phyloP scores from a whole-genome alignment of 2,329 filamentous ascomycete species.

The Neoarthrinium moseri region DNA sequence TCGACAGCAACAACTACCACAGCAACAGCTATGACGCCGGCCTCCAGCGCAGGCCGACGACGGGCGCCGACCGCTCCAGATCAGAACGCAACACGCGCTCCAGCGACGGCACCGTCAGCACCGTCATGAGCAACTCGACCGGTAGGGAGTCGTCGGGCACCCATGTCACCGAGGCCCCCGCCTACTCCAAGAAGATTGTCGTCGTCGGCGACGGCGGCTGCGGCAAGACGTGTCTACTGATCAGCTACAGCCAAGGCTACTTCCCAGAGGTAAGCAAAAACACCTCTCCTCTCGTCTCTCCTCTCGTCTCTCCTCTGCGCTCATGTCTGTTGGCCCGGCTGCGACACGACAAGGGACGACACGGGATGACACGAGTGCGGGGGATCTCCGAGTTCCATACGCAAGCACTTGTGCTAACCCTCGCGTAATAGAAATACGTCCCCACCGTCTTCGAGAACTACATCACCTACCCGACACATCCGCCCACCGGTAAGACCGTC shows the following conservation, averaged over 20 bases:
- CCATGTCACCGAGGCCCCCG: slow-evolving; percentile 83
- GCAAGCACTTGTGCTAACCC: not conserved
- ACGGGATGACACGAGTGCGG: not conserved
- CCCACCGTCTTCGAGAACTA: slow-evolving; percentile 99
- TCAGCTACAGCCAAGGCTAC: slow-evolving; percentile 98
- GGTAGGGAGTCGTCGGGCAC: slow-evolving; percentile 78
- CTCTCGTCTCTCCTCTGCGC: not conserved
- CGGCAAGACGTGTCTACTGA: slow-evolving; percentile 96
- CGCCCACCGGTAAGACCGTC: slow-evolving; percentile 85
- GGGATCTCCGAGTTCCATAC: not conserved
- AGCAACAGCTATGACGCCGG: slow-evolving; percentile 42
- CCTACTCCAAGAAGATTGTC: slow-evolving; percentile 98
- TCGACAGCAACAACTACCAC: slow-evolving; percentile 39
- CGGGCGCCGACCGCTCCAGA: slow-evolving; percentile 36
- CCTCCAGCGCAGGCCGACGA: slow-evolving; percentile 33
- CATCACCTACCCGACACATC: slow-evolving; percentile 94
- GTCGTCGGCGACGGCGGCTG: slow-evolving; percentile 97
- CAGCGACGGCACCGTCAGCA: slow-evolving; percentile 89
- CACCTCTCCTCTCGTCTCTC: not conserved
- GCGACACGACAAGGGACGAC: slow-evolving; percentile 4
- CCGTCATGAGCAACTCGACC: slow-evolving; percentile 72
- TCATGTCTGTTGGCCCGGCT: not conserved
- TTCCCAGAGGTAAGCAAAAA: slow-evolving; percentile 81
- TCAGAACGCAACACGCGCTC: slow-evolving; percentile 60
- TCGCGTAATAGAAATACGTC: slow-evolving; percentile 84